Evolutionary conservation across 139 green algal species (phyloP).

Genomic region (Coccomyxa sp.): DNA sequence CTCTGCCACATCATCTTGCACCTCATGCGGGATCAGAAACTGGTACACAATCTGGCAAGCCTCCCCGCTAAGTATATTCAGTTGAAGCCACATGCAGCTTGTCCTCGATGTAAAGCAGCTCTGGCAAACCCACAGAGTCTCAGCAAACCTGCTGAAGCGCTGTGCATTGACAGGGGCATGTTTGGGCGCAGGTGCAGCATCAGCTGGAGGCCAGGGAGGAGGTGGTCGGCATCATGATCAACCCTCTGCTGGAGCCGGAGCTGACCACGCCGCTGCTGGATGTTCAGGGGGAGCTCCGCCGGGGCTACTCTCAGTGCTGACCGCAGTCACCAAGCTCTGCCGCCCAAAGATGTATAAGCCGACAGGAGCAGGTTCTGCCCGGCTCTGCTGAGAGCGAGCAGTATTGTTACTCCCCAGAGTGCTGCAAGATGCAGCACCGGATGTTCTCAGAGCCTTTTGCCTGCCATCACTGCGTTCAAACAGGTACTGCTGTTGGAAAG

Average conservation of each 20-base stretch:
- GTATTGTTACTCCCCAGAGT: too few species aligned
- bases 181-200: background rate
- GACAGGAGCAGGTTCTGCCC: too few species aligned
- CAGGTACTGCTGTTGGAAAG: too few species aligned
- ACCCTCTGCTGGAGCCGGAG: background rate
- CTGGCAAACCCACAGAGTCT: background rate
- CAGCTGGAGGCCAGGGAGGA: background rate
- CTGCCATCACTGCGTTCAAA: too few species aligned
- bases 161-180: background rate
- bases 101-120: background rate
- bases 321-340: too few species aligned
- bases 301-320: background rate
- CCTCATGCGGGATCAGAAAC: background rate
- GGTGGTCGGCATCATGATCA: background rate
- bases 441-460: too few species aligned
- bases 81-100: background rate
- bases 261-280: background rate
- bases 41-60: too few species aligned
- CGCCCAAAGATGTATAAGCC: too few species aligned
- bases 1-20: background rate
- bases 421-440: too few species aligned
- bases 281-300: background rate
- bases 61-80: too few species aligned
- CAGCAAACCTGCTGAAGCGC: background rate
- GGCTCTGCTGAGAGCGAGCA: too few species aligned